These are phyloP conservation scores for Didymella pinodella DNA, from an alignment of 2,329 filamentous ascomycete species.

Conservation along the genomic window DNA sequence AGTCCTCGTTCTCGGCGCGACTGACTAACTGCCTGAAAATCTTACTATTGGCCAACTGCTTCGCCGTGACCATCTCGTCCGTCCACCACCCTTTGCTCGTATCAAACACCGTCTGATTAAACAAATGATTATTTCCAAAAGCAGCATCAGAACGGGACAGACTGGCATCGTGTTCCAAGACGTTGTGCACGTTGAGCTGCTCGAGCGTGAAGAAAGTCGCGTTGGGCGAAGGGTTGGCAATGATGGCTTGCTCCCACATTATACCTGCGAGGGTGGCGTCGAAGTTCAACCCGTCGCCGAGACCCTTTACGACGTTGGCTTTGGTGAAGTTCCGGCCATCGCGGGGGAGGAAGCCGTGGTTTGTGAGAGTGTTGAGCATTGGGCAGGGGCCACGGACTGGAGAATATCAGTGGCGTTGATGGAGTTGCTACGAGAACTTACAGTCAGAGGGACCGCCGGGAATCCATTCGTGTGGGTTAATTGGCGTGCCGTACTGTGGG, in stretches of 20 bases:
- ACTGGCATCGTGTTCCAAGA: conserved; percentile 61
- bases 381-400: conserved; percentile 44
- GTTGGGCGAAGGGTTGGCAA: conserved; percentile 39
- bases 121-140: conserved; percentile 61
- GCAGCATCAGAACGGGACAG: conserved; percentile 59
- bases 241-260: conserved; percentile 57
- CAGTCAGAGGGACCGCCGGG: conserved; percentile 28
- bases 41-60: conserved; percentile 55
- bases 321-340: conserved; percentile 46
- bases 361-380: conserved; percentile 48
- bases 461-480: conserved; percentile 30
- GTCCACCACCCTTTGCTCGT: conserved; percentile 59
- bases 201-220: conserved; percentile 47
- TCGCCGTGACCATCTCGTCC: conserved; percentile 43
- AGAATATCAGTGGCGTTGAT: not conserved
- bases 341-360: conserved; percentile 46
- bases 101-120: conserved; percentile 63
- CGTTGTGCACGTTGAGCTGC: conserved; percentile 57
- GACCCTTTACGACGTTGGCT: conserved; percentile 49
- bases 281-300: conserved; percentile 57
- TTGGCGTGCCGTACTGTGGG: conserved; percentile 12
- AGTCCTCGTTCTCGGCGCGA: conserved; percentile 58
- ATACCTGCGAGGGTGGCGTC: conserved; percentile 49
- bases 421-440: conserved; percentile 1
- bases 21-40: conserved; percentile 56